A percentile compares a stretch with the other conserved stretches of the same genome.
These are phyloP conservation scores for Pseudopithomyces chartarum DNA, from an alignment of 2,329 filamentous ascomycete species.

Conservation along the genomic window DNA sequence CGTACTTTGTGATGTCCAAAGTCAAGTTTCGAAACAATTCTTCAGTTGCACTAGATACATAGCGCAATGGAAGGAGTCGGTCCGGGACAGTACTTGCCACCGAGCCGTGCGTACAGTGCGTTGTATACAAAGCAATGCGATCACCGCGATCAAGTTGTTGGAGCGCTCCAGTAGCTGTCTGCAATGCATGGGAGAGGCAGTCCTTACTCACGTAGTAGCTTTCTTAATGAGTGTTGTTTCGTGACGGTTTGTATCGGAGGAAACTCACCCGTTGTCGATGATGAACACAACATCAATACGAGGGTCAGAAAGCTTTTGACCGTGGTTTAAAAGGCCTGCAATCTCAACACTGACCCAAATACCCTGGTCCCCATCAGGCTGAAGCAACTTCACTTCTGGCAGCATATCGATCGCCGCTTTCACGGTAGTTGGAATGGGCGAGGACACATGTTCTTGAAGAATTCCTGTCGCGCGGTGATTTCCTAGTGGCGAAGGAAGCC, in stretches of 20 bases:
- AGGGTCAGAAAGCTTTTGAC: conserved; percentile 16
- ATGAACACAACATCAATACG: conserved; percentile 42
- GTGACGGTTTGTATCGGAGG: background rate
- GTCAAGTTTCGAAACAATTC: conserved; percentile 24
- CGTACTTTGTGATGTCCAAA: conserved; percentile 20
- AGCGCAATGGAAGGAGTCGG: conserved; percentile 25
- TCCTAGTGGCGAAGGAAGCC: conserved; percentile 23
- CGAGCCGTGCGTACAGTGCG: conserved; percentile 34
- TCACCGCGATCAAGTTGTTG: conserved; percentile 26
- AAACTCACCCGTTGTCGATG: conserved; percentile 45
- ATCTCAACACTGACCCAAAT: conserved; percentile 40
- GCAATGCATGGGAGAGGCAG: conserved; percentile 25
- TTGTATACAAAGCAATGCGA: conserved; percentile 36
- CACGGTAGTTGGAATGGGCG: conserved; percentile 23
- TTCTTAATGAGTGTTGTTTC: background rate
- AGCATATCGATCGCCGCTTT: conserved; percentile 26
- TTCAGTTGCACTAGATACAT: conserved; percentile 18
- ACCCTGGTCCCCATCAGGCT: conserved; percentile 19
- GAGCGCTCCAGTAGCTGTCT: conserved; percentile 23
- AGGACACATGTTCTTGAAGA: background rate
- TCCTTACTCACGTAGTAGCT: conserved; percentile 37
- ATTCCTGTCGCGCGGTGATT: conserved; percentile 12
- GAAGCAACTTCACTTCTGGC: conserved; percentile 26
- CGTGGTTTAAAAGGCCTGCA: conserved; percentile 33
- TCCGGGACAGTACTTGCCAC: conserved; percentile 34